phyloP scores from a whole-genome alignment of 2,329 filamentous ascomycete genomes.

The Hymenoscyphus albidus region DNA sequence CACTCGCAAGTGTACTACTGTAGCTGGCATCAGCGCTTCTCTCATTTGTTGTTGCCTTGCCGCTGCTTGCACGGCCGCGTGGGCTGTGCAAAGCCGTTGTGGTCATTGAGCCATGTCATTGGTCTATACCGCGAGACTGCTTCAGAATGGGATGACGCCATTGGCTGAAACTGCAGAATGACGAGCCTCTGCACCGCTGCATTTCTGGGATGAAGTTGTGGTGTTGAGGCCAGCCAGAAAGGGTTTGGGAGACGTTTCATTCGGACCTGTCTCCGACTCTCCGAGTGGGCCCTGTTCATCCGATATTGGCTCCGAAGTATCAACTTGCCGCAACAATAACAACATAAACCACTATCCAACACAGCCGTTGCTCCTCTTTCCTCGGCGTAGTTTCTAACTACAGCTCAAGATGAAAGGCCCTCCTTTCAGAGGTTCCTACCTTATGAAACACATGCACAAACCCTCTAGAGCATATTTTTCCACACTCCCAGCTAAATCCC shows the following conservation, averaged over 20 bases:
- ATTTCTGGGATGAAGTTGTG: neutral
- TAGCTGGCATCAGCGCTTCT: neutral
- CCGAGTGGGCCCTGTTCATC: neutral
- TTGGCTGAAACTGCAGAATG: neutral
- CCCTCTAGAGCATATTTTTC: constrained; percentile 36
- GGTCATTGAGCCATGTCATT: neutral
- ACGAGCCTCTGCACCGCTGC: neutral
- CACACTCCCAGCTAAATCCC: neutral
- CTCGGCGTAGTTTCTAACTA: neutral
- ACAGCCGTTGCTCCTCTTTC: no score
- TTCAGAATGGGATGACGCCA: neutral
- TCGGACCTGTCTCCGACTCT: neutral
- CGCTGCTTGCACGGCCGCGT: constrained; percentile 3
- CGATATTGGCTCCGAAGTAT: neutral
- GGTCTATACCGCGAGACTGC: neutral
- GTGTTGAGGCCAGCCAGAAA: constrained; percentile 1
- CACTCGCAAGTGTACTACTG: neutral
- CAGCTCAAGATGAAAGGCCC: neutral
- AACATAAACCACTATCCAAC: no score
- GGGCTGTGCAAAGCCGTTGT: constrained; percentile 8
- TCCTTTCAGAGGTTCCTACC: neutral
- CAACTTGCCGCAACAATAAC: neutral
- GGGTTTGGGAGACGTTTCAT: neutral
- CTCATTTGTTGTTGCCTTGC: neutral
- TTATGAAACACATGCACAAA: neutral